Percentiles rank a stretch among this genome's conserved stretches.
Evolutionary conservation across 2,329 filamentous ascomycete species (phyloP).

Genomic region (Annulohypoxylon truncatum): DNA sequence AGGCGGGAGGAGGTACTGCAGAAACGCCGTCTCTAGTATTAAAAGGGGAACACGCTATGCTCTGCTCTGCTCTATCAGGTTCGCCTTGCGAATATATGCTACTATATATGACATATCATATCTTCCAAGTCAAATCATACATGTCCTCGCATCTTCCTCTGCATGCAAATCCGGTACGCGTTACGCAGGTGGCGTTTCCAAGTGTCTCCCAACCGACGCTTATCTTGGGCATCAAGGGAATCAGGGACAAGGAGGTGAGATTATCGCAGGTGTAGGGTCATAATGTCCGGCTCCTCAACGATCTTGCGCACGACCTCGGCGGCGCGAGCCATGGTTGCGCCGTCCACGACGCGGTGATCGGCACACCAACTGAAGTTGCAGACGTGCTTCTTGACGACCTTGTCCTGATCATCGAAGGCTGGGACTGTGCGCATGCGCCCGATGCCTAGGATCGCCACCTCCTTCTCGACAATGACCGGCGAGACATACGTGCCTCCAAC

Average conservation of each 20-base stretch:
- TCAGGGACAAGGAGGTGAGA: not conserved
- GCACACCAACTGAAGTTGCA: slow-evolving; percentile 97
- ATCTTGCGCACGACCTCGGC: slow-evolving; percentile 81
- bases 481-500: slow-evolving; percentile 93
- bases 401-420: slow-evolving; percentile 73
- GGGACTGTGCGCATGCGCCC: slow-evolving; percentile 84
- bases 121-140: slow-evolving; percentile 23
- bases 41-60: slow-evolving; percentile 15
- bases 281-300: slow-evolving; percentile 86
- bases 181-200: slow-evolving; percentile 20
- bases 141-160: not conserved
- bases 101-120: slow-evolving; percentile 36
- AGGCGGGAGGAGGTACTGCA: slow-evolving; percentile 15
- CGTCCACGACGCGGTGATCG: slow-evolving; percentile 93
- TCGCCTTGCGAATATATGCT: slow-evolving; percentile 25
- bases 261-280: slow-evolving; percentile 85
- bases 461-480: slow-evolving; percentile 89
- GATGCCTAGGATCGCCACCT: slow-evolving; percentile 92
- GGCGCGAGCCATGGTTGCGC: slow-evolving; percentile 92
- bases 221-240: slow-evolving; percentile 28
- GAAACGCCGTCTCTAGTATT: slow-evolving; percentile 4
- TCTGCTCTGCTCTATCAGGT: not conserved
- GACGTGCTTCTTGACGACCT: slow-evolving; percentile 79
- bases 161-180: not conserved
- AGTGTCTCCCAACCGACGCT: not conserved